Evolutionary conservation across 2,329 filamentous ascomycete genomes (phyloP).

Genomic region (Cladosporium austrohemisphaericum): DNA sequence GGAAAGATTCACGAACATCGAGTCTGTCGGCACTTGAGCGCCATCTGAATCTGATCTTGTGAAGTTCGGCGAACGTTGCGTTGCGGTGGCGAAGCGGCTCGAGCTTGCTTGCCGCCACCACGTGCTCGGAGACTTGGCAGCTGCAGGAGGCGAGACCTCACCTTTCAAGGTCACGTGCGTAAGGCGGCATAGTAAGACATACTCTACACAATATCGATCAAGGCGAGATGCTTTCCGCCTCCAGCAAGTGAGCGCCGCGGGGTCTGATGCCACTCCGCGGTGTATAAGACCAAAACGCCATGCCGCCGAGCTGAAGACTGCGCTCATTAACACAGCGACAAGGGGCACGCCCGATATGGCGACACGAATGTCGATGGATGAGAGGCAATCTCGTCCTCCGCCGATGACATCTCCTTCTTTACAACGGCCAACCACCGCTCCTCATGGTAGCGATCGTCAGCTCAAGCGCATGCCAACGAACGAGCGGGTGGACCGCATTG

Average conservation of each 20-base stretch:
- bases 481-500: background rate
- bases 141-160: background rate
- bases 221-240: no score
- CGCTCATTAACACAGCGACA: background rate
- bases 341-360: constrained; percentile 16
- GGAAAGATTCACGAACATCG: background rate
- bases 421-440: constrained; percentile 20
- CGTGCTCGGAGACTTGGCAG: background rate
- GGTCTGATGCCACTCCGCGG: no score
- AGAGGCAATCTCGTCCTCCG: constrained; percentile 15
- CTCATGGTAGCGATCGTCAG: constrained; percentile 14
- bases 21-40: constrained; percentile 1
- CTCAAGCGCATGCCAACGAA: constrained; percentile 7
- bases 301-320: no score
- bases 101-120: background rate
- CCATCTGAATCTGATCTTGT: background rate
- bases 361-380: constrained; percentile 17
- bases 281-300: no score
- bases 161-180: background rate
- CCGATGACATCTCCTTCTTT: constrained; percentile 9
- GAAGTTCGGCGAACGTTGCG: background rate
- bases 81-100: background rate
- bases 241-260: no score
- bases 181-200: no score
- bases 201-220: no score